Conservation (phyloP, 768 basidiomycete genomes). For the Pulveroboletus sp. region DNA sequence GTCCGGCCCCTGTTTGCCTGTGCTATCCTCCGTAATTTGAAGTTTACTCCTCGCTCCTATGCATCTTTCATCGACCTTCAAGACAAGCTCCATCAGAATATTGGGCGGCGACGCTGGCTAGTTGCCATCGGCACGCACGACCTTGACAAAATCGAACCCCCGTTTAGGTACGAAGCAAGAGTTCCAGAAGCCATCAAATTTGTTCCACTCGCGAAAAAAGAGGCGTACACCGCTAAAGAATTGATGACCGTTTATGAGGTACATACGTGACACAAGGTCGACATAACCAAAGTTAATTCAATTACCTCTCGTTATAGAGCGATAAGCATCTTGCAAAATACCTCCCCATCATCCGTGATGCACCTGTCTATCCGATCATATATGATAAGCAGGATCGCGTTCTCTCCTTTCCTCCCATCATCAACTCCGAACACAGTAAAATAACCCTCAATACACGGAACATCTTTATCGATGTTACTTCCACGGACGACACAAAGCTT, state of each 20-base stretch:
- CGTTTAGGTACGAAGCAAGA: constrained; percentile 84
- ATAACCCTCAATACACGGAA: constrained; percentile 92
- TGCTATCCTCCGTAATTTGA: constrained; percentile 86
- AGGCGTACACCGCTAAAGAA: constrained; percentile 82
- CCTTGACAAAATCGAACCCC: constrained; percentile 81
- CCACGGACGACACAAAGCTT: constrained; percentile 95
- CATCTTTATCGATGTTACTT: constrained; percentile 95
- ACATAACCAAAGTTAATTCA: neutral
- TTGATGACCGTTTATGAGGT: constrained; percentile 95
- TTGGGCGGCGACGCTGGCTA: constrained; percentile 84
- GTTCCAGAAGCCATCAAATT: constrained; percentile 91
- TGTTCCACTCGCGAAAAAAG: constrained; percentile 75
- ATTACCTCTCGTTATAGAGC: constrained; percentile 44
- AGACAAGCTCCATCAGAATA: constrained; percentile 97
- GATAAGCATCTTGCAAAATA: constrained; percentile 91
- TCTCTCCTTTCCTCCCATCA: constrained; percentile 96
- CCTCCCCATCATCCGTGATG: constrained; percentile 90
- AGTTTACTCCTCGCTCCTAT: constrained; percentile 86
- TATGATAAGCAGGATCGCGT: constrained; percentile 88
- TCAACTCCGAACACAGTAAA: constrained; percentile 96
- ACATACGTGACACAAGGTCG: neutral
- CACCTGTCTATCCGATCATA: constrained; percentile 96
- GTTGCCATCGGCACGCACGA: constrained; percentile 98
- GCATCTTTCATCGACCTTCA: constrained; percentile 99
- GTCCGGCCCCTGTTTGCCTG: constrained; percentile 91